Base-by-base conservation (phyloP, 1,284 basidiomycete genomes). In the Cutaneotrichosporon curvatum region DNA sequence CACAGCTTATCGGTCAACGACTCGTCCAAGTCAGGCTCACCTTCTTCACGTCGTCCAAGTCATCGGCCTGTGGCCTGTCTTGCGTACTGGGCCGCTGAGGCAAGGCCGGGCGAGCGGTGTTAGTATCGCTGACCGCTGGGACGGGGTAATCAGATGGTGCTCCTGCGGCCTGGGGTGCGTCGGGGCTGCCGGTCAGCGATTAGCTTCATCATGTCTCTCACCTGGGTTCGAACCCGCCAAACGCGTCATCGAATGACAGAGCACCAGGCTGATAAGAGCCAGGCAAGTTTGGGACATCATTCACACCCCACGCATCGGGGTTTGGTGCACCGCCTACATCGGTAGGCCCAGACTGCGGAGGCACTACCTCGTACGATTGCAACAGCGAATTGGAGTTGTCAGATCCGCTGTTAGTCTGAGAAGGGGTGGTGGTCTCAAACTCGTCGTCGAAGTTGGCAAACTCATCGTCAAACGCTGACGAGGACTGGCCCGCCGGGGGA, bases 231-330 rank as follows among this genome's bases (percentile, higher is more conserved):
- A 28, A 28, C 7, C 55, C 61, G 37, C 75, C 71, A 56, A 81
- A 81, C 0, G 73, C 73, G 43, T 79, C 76, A 45, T 79, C 79
- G 57, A 81, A 80, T 0, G 76, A 74, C 42, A 76, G 62, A 42
- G 53, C 55, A 14, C 14, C 23, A 16, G 38, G 4, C 38, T 30
- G 38, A 19, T 42, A 28, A 21, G 19, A 35, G 19, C 3, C 36
- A n/a, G n/a, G n/a, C n/a, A n/a, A n/a, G n/a, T n/a, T n/a, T 18
- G 8, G 32, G 7, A 7, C 14, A 7, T 14, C 32, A 34, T 15
- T 44, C 2, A 55, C 8, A 6, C 57, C 60, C 60, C 60, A 62
- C 36, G 57, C 60, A 36, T 62, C 60, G 16, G 46, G n/a, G 4
- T 33, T 12, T 28, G 8, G 25, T 7, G 25, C 12, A 16, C 19